phyloP scores from a whole-genome alignment of 495 filamentous ascomycete genomes.

The Aspergillus incahuasiensis region DNA sequence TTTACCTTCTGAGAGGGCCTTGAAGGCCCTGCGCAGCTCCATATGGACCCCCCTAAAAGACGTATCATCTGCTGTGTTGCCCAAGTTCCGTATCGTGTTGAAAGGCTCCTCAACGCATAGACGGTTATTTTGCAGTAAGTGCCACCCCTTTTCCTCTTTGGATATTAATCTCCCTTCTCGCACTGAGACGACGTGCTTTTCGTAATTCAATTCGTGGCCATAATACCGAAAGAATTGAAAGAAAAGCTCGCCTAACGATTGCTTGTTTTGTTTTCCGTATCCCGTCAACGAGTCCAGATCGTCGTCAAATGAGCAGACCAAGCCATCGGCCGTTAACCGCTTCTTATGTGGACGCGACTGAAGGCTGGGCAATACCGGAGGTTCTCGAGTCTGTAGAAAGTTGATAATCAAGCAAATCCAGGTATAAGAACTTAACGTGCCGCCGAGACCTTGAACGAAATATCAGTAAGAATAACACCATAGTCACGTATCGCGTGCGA shows the following conservation, averaged over 20 bases:
- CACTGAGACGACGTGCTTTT: constrained; percentile 78
- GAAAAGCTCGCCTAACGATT: constrained; percentile 74
- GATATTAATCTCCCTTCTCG: constrained; percentile 77
- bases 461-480: constrained; percentile 3
- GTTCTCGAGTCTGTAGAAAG: constrained; percentile 85
- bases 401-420: constrained; percentile 99
- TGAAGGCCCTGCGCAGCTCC: constrained; percentile 85
- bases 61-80: constrained; percentile 92
- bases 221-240: constrained; percentile 96
- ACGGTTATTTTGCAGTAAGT: constrained; percentile 67
- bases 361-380: constrained; percentile 81
- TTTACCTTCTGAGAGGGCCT: constrained; percentile 67
- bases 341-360: constrained; percentile 70
- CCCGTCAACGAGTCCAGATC: constrained; percentile 66
- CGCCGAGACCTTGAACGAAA: constrained; percentile 67
- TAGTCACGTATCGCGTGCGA: background rate
- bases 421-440: constrained; percentile 96
- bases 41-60: constrained; percentile 87
- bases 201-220: constrained; percentile 88
- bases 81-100: constrained; percentile 87
- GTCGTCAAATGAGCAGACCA: constrained; percentile 75
- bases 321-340: constrained; percentile 52
- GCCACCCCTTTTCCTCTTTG: constrained; percentile 84
- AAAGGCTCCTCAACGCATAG: constrained; percentile 97
- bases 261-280: constrained; percentile 76